Evolutionary conservation across 257 asterid genomes (phyloP).

Genomic region (Fraxinus americana): DNA sequence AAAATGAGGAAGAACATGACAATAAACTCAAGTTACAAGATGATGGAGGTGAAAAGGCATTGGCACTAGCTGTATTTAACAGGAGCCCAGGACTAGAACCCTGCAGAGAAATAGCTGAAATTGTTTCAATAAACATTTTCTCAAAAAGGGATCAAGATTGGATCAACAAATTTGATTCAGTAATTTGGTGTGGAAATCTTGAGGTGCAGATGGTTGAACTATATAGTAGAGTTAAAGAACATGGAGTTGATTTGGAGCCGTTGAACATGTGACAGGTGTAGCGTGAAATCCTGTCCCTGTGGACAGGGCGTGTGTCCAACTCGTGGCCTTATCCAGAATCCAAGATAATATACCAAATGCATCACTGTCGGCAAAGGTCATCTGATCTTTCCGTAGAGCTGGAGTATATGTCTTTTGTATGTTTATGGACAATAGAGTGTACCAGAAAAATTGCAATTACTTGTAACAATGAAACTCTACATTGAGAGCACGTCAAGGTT

Average conservation of each 20-base stretch:
- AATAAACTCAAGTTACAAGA: conserved; percentile 17
- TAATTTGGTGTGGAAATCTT: conserved; percentile 1
- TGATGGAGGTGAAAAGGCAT: conserved; percentile 15
- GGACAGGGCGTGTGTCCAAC: conserved; percentile 47
- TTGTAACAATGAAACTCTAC: neutral
- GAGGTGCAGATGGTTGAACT: conserved; percentile 5
- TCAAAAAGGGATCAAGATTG: neutral
- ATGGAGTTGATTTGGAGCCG: neutral
- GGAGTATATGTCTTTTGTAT: neutral
- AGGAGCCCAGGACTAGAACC: conserved; percentile 29
- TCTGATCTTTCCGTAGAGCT: neutral
- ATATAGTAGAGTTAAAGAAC: conserved; percentile 14
- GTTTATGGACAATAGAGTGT: neutral
- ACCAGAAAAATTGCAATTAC: neutral
- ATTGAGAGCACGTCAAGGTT: neutral
- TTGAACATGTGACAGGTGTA: neutral
- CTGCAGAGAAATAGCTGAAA: conserved; percentile 43
- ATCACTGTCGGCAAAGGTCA: neutral
- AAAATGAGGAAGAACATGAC: conserved; percentile 15
- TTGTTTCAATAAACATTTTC: conserved; percentile 45
- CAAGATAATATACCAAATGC: neutral
- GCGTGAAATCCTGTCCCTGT: neutral
- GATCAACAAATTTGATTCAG: neutral
- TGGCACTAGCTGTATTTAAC: conserved; percentile 3
- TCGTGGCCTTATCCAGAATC: conserved; percentile 43